These are phyloP conservation scores for Chaetomium strumarium DNA, from an alignment of 2,329 filamentous ascomycete genomes.

Conservation along the genomic window DNA sequence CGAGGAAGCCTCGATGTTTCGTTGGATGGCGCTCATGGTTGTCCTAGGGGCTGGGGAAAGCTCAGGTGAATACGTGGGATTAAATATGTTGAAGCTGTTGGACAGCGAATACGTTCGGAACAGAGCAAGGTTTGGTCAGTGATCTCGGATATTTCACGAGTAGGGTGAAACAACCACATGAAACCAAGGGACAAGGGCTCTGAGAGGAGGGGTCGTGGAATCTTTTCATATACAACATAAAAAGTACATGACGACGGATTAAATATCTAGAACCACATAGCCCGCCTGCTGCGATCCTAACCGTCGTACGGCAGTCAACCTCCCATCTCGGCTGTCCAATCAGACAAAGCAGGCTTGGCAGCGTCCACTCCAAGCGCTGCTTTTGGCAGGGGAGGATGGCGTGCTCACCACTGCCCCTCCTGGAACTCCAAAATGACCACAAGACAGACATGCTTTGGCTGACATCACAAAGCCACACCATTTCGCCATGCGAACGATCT, in stretches of 20 bases:
- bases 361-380: conserved; percentile 2
- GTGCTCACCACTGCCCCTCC: conserved; percentile 14
- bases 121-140: too few species aligned
- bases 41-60: background rate
- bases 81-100: too few species aligned
- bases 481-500: conserved; percentile 19
- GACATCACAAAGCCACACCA: conserved; percentile 20
- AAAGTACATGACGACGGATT: background rate
- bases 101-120: too few species aligned
- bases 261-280: background rate
- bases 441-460: background rate
- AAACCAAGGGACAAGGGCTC: background rate
- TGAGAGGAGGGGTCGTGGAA: background rate
- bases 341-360: conserved; percentile 9
- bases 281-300: background rate
- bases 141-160: too few species aligned
- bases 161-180: too few species aligned
- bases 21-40: conserved; percentile 25
- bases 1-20: conserved; percentile 27
- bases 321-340: background rate
- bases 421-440: background rate
- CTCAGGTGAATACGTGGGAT: background rate
- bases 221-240: background rate
- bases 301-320: background rate
- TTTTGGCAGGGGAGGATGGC: conserved; percentile 12